Conservation (phyloP, 2,329 filamentous ascomycete species). For the Aureobasidium sp. region DNA sequence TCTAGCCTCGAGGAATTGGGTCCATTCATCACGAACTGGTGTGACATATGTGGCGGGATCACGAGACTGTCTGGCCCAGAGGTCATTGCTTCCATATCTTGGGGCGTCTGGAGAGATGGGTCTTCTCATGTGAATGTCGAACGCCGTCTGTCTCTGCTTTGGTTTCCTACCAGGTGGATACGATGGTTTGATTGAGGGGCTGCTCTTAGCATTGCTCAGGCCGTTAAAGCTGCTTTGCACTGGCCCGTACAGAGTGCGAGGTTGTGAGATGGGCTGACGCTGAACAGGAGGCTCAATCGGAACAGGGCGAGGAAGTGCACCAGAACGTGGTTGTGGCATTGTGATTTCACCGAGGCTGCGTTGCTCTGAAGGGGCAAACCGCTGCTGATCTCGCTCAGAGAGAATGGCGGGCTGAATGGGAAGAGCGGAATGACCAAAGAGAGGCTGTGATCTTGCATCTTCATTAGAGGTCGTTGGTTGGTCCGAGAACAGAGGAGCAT, state of each 20-base stretch:
- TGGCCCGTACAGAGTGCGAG: not conserved
- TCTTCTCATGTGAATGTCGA: not conserved
- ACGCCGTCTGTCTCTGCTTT: not conserved
- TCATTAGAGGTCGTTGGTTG: not conserved
- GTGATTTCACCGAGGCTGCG: not conserved
- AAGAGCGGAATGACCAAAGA: not conserved
- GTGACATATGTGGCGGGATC: not conserved
- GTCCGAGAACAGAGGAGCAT: slow-evolving; percentile 1
- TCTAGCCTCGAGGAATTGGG: not conserved
- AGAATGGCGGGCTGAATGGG: not conserved
- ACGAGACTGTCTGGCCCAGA: slow-evolving; percentile 1
- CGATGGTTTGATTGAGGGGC: not conserved
- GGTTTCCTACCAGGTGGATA: not conserved
- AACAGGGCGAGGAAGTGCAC: not conserved
- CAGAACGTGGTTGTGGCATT: not conserved
- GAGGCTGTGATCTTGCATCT: not conserved
- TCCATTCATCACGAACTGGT: not conserved
- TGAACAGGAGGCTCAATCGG: not conserved
- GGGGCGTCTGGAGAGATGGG: not conserved
- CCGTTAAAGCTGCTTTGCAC: not conserved
- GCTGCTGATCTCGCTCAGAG: not conserved
- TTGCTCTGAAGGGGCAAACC: not conserved
- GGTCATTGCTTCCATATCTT: not conserved
- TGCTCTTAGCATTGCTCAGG: not conserved
- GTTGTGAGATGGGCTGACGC: not conserved